phyloP scores from a whole-genome alignment of 768 basidiomycete genomes.

The Auricularia auricula-judae region DNA sequence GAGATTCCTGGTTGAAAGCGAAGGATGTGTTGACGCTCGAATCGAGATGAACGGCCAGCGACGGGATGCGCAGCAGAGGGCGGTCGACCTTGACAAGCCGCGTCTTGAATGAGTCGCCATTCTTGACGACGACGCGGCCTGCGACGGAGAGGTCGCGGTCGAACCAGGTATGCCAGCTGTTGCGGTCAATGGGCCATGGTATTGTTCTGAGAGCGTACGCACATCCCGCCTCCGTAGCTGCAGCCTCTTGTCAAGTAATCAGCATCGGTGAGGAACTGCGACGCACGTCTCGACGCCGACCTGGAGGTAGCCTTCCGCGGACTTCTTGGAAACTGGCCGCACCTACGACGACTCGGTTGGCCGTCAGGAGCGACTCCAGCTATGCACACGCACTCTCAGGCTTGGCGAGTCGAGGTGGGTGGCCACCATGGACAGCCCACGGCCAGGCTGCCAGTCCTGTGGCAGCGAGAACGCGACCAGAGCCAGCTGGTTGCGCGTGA shows the following conservation, averaged over 20 bases:
- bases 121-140: constrained; percentile 67
- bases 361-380: not conserved
- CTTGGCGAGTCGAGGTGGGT: constrained; percentile 92
- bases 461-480: constrained; percentile 71
- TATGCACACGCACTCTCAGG: constrained; percentile 30
- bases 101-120: constrained; percentile 43
- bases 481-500: constrained; percentile 34
- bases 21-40: constrained; percentile 49
- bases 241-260: constrained; percentile 13
- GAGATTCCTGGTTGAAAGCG: constrained; percentile 84
- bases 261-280: not conserved
- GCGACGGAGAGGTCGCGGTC: constrained; percentile 90
- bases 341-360: constrained; percentile 21
- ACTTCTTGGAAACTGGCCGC: constrained; percentile 75
- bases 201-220: not conserved
- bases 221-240: constrained; percentile 66
- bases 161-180: constrained; percentile 75
- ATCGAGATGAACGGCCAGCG: constrained; percentile 82
- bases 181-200: not conserved
- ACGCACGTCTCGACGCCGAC: constrained; percentile 64
- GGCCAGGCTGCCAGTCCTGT: constrained; percentile 53
- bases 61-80: constrained; percentile 85
- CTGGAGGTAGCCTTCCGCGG: constrained; percentile 67
- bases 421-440: constrained; percentile 75
- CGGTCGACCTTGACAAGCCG: constrained; percentile 74